A percentile compares a stretch with the other conserved stretches of the same genome.
Evolutionary conservation across 2,329 filamentous ascomycete species (phyloP).

Genomic region (Dryadomyces quercivorus): DNA sequence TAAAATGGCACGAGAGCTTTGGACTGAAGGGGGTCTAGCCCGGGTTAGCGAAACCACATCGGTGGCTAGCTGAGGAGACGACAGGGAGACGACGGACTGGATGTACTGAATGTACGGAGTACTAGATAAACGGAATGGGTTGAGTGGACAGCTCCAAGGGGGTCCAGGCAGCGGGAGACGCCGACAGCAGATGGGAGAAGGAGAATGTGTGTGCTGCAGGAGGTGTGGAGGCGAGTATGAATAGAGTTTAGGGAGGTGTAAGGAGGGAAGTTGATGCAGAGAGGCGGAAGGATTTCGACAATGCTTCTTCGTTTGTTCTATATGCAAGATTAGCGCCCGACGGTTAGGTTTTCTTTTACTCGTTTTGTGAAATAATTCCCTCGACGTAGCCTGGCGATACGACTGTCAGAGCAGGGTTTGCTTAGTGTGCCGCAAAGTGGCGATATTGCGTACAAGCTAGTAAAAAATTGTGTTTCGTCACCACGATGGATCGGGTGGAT

Average conservation of each 20-base stretch:
- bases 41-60: not conserved
- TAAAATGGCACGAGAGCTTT: not conserved
- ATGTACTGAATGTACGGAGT: not conserved
- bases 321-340: not conserved
- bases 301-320: not conserved
- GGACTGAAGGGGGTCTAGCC: too few relatives aligned
- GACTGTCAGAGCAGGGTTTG: not conserved
- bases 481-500: too few relatives aligned
- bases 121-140: not conserved
- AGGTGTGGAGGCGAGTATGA: not conserved
- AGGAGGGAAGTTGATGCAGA: not conserved
- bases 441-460: not conserved
- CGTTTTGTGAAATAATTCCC: not conserved
- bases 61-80: not conserved
- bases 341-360: not conserved
- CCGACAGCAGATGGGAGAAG: conserved; percentile 9
- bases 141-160: conserved; percentile 1
- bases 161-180: conserved; percentile 9
- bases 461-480: too few relatives aligned
- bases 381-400: not conserved
- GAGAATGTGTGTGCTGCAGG: not conserved
- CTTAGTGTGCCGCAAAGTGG: not conserved
- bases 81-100: not conserved
- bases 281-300: not conserved
- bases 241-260: not conserved